A percentile compares a stretch with the other conserved stretches of the same genome.
phyloP scores from a whole-genome alignment of 164 flowering plant species.

The Magnolia officinalis region DNA sequence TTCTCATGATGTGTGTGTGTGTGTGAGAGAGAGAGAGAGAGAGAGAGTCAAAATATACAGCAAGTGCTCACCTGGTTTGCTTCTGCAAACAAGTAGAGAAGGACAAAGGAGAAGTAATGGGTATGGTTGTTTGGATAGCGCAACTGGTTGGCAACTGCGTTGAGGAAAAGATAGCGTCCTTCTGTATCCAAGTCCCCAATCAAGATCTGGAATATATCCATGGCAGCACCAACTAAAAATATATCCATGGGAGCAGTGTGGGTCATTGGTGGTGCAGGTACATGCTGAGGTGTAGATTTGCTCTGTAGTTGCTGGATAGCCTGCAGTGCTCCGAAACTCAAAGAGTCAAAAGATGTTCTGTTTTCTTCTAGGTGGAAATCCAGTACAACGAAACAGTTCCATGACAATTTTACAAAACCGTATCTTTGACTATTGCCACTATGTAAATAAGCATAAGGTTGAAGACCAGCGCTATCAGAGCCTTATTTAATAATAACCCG shows the following conservation, averaged over 20 bases:
- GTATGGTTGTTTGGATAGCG: slow-evolving; percentile 98
- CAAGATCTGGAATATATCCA: slow-evolving; percentile 77
- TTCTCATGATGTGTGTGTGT: no score
- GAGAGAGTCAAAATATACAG: not conserved
- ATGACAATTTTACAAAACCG: no score
- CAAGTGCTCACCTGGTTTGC: slow-evolving; percentile 62
- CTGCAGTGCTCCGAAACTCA: slow-evolving; percentile 29
- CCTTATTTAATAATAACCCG: no score
- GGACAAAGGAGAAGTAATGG: slow-evolving; percentile 86
- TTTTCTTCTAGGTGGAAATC: not conserved
- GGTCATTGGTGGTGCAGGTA: slow-evolving; percentile 34
- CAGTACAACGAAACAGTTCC: not conserved
- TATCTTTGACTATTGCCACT: no score
- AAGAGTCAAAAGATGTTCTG: not conserved
- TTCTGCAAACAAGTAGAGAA: slow-evolving; percentile 82
- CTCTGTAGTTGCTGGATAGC: slow-evolving; percentile 85
- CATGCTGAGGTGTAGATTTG: slow-evolving; percentile 39
- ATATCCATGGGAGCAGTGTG: slow-evolving; percentile 46
- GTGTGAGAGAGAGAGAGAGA: no score
- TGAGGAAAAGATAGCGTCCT: slow-evolving; percentile 90
- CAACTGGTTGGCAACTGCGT: slow-evolving; percentile 93
- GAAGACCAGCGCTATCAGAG: no score
- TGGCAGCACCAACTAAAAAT: slow-evolving; percentile 62
- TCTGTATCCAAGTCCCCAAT: slow-evolving; percentile 82
- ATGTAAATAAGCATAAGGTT: no score